phyloP scores from a whole-genome alignment of 176 grass and related monocot genomes.

The Triticum timopheevii region DNA sequence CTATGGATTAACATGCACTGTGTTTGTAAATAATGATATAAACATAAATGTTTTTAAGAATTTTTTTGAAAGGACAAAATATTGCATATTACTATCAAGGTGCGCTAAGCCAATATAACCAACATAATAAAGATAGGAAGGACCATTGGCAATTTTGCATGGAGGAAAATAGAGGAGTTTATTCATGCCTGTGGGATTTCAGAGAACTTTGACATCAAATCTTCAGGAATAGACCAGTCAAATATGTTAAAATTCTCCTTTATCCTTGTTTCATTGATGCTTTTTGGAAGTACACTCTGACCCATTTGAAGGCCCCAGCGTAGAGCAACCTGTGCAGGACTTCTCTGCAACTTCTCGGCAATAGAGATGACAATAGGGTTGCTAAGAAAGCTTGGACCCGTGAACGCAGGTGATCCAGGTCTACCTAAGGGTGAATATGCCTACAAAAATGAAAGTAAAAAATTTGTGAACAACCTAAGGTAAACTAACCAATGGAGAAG shows the following conservation, averaged over 20 bases:
- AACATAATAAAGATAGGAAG: not conserved
- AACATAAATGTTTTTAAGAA: not conserved
- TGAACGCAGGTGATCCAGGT: slow-evolving; percentile 48
- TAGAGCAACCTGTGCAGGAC: slow-evolving; percentile 62
- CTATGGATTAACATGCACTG: not conserved
- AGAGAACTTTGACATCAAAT: slow-evolving; percentile 45
- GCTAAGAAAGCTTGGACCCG: slow-evolving; percentile 35
- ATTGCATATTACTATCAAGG: not conserved
- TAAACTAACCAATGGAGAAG: not conserved
- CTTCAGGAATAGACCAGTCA: slow-evolving; percentile 74
- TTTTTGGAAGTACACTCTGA: slow-evolving; percentile 77
- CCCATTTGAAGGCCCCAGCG: slow-evolving; percentile 71
- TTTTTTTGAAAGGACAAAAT: not conserved
- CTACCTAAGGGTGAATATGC: slow-evolving; percentile 68
- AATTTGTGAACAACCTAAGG: not conserved
- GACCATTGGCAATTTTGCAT: not conserved
- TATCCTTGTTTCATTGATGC: slow-evolving; percentile 55
- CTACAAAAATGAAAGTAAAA: slow-evolving; percentile 31
- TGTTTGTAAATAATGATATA: not conserved
- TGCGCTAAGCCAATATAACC: not conserved
- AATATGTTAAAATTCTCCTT: slow-evolving; percentile 61
- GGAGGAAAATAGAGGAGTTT: not conserved
- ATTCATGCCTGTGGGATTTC: slow-evolving; percentile 49
- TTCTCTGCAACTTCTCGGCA: slow-evolving; percentile 63
- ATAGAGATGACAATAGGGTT: slow-evolving; percentile 40